Conservation (phyloP, 1,284 basidiomycete genomes). For the Athelia psychrophila region DNA sequence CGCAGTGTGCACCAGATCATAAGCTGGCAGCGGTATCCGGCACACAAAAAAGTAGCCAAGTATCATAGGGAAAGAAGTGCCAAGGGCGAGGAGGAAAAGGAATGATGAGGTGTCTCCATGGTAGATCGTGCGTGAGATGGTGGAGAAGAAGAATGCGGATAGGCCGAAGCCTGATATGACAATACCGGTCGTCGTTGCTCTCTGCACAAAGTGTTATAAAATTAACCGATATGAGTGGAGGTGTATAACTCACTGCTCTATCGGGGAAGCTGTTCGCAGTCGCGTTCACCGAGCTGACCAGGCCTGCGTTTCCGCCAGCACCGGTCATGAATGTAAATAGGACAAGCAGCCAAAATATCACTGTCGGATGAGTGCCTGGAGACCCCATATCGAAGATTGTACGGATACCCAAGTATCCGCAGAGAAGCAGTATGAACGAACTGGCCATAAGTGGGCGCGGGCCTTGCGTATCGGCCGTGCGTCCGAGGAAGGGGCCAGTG, state of each 20-base stretch:
- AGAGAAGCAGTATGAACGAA: conserved; percentile 51
- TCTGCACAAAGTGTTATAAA: no score
- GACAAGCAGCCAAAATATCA: conserved; percentile 39
- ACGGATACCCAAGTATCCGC: conserved; percentile 68
- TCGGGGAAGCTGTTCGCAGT: conserved; percentile 68
- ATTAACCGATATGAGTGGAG: no score
- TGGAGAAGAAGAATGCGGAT: conserved; percentile 79
- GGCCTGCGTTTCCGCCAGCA: conserved; percentile 57
- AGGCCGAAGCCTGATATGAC: conserved; percentile 84
- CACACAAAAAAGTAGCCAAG: conserved; percentile 63
- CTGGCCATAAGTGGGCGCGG: conserved; percentile 48
- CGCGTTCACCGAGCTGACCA: conserved; percentile 54
- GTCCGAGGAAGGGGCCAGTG: conserved; percentile 67
- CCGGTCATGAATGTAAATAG: conserved; percentile 58
- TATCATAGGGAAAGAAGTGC: conserved; percentile 68
- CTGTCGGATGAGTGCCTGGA: conserved; percentile 15
- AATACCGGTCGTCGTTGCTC: conserved; percentile 69
- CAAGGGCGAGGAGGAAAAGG: conserved; percentile 65
- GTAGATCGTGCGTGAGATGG: conserved; percentile 61
- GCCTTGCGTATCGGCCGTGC: conserved; percentile 62
- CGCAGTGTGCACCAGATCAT: conserved; percentile 4
- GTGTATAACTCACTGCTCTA: conserved; percentile 36
- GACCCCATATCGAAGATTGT: conserved; percentile 53
- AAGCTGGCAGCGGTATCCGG: conserved; percentile 49
- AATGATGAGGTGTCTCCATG: conserved; percentile 72